A percentile compares a stretch with the other conserved stretches of the same genome.
Conservation (phyloP, 768 basidiomycete species). For the Trichaptum fuscoviolaceum region DNA sequence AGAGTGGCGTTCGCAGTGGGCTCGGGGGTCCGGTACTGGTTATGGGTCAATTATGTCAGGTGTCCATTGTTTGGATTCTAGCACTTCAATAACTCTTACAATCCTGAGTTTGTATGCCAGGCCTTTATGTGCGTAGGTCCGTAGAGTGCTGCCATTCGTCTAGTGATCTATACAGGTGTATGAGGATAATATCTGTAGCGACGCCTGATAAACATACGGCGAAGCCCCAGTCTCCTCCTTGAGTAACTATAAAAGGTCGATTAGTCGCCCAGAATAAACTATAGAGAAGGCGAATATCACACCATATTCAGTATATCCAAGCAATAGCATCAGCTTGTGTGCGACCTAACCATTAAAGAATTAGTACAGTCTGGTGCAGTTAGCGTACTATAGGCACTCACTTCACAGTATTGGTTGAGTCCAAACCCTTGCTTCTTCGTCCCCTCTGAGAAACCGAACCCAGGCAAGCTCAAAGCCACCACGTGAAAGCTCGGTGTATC, state of each 20-base stretch:
- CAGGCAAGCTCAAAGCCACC: conserved; percentile 53
- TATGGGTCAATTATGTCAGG: conserved; percentile 20
- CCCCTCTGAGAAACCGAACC: conserved; percentile 57
- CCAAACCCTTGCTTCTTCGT: conserved; percentile 48
- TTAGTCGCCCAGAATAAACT: no score
- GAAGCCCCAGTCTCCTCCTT: conserved; percentile 46
- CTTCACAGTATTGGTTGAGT: conserved; percentile 49
- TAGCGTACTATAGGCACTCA: conserved; percentile 14
- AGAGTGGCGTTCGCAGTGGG: conserved; percentile 20
- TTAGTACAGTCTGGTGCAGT: conserved; percentile 9
- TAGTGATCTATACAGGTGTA: conserved; percentile 26
- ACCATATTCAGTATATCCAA: conserved; percentile 49
- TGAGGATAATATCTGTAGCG: neutral
- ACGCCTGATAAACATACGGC: conserved; percentile 21
- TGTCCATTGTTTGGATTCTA: conserved; percentile 10
- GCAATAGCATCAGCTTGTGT: conserved; percentile 43
- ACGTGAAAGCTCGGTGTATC: conserved; percentile 58
- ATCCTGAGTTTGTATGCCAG: conserved; percentile 44
- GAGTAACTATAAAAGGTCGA: conserved; percentile 30
- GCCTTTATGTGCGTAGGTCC: conserved; percentile 42
- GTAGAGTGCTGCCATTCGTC: conserved; percentile 27
- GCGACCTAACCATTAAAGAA: conserved; percentile 25
- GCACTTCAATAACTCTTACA: conserved; percentile 26
- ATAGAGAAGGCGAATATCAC: conserved; percentile 8
- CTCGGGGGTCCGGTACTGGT: conserved; percentile 22